Conservation (phyloP, 192 early-diverging fungal species). For the Umbelopsis vinacea region DNA sequence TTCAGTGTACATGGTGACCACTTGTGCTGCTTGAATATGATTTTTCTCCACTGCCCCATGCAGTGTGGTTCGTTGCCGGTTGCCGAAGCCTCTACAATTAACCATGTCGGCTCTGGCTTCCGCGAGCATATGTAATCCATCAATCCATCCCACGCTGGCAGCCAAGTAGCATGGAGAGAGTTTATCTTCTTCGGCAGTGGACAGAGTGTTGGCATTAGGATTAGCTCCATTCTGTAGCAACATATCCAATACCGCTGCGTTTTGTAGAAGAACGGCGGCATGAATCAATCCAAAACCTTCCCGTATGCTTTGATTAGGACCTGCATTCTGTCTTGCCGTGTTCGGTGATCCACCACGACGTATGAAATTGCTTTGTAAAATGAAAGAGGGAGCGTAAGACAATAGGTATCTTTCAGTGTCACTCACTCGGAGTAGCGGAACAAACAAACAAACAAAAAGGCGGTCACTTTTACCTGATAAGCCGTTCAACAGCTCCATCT, state of each 20-base stretch:
- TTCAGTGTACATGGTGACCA: conserved; percentile 18
- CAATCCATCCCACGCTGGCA: conserved; percentile 38
- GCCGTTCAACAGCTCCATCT: conserved; percentile 39
- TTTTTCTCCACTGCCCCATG: conserved; percentile 31
- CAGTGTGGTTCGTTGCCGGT: conserved; percentile 30
- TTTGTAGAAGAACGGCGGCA: conserved; percentile 33
- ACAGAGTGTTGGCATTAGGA: conserved; percentile 37
- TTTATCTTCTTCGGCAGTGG: conserved; percentile 39
- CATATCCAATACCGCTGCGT: conserved; percentile 26
- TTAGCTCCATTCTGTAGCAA: conserved; percentile 42
- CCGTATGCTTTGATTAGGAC: conserved; percentile 19
- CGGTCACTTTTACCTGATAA: conserved; percentile 36
- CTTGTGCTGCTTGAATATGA: conserved; percentile 13
- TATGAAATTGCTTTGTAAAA: conserved; percentile 40
- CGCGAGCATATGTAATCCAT: conserved; percentile 36
- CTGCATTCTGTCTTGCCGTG: conserved; percentile 38
- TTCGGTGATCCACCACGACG: conserved; percentile 43
- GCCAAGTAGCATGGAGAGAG: conserved; percentile 40
- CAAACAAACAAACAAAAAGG: not conserved
- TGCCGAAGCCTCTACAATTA: conserved; percentile 26
- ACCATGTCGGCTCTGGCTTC: conserved; percentile 36
- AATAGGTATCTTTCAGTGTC: not conserved
- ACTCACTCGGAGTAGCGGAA: not conserved
- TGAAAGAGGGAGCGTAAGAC: not conserved
- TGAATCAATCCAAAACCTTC: conserved; percentile 46